Conservation (phyloP, 306 rosid genomes). For the Vigna reflexopilosa region DNA sequence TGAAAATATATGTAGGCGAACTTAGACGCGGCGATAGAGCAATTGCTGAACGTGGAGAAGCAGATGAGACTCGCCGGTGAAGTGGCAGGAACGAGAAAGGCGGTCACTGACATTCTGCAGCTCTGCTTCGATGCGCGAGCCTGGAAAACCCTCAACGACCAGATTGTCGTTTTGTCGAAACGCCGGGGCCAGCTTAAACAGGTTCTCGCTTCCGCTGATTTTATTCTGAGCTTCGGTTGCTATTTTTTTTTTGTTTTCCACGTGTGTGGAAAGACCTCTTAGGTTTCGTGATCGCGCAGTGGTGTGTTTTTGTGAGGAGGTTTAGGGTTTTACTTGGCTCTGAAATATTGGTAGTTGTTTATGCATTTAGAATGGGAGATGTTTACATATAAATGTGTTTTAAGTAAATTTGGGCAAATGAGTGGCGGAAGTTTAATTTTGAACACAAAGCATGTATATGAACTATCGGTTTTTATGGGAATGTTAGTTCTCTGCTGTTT, state of each 20-base stretch:
- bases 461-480: background rate
- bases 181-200: conserved; percentile 98
- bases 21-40: conserved; percentile 71
- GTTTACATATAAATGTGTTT: background rate
- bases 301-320: conserved; percentile 9
- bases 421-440: conserved; percentile 12
- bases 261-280: background rate
- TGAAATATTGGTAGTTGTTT: background rate
- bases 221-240: background rate
- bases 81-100: conserved; percentile 81
- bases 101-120: conserved; percentile 76
- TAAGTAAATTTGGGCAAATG: background rate
- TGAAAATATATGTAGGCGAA: conserved; percentile 58
- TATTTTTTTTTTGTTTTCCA: background rate
- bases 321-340: conserved; percentile 40
- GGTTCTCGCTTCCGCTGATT: conserved; percentile 41
- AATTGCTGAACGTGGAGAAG: conserved; percentile 83
- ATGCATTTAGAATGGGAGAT: conserved; percentile 21
- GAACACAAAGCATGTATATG: background rate
- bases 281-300: background rate
- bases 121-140: conserved; percentile 87
- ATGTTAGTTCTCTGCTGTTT: background rate
- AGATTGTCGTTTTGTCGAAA: conserved; percentile 83
- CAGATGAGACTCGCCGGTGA: conserved; percentile 86
- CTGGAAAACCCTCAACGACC: conserved; percentile 93